Evolutionary conservation across 75 land plant genomes (phyloP), one percentile per base, ranked within the genome.

Genomic region (Selaginella moellendorffii): DNA sequence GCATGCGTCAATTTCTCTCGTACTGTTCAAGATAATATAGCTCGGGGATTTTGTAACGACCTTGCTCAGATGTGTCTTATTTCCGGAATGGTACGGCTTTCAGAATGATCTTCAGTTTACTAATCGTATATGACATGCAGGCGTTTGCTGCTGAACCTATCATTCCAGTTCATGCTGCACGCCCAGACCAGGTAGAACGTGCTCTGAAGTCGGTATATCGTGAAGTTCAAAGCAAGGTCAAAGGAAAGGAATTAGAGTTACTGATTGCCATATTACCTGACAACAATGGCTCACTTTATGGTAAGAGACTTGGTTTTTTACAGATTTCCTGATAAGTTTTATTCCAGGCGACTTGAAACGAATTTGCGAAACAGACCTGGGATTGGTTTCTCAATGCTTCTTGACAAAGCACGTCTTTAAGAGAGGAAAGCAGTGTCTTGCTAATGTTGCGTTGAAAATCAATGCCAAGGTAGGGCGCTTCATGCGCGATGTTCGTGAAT

Each of bases 341-440:
- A n/a, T n/a, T 62, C 23, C 65, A 85, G 96, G 96, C 25, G 96
- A 90, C 80, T 65, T 90, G 28, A 90, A 90, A 66, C 67, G 90
- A 36, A 87, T 87, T 14, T 90, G 96, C 79, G 96, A 90, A 77
- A 90, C 96, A 24, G 87, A 83, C 62, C 80, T 90, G 25, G 96
- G 96, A 8, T 42, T 90, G 24, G 81, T 90, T 29, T 79, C 96
- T 14, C 96, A 90, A 65, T 90, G 96, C 69, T 90, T 87, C 60
- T 69, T 90, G 68, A 83, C 87, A 20, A 86, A 86, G 70, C 85
- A 90, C 63, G 91, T 90, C 1, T 90, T 78, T 65, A 89, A 79
- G 74, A 78, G 77, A 52, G 82, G 71, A 80, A 89, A 83, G 61
- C 96, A 89, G 58, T 89, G 86, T 62, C 67, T 90, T 63, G 96